Base-by-base conservation (phyloP, 163 green algal genomes). In the Chlorella variabilis region DNA sequence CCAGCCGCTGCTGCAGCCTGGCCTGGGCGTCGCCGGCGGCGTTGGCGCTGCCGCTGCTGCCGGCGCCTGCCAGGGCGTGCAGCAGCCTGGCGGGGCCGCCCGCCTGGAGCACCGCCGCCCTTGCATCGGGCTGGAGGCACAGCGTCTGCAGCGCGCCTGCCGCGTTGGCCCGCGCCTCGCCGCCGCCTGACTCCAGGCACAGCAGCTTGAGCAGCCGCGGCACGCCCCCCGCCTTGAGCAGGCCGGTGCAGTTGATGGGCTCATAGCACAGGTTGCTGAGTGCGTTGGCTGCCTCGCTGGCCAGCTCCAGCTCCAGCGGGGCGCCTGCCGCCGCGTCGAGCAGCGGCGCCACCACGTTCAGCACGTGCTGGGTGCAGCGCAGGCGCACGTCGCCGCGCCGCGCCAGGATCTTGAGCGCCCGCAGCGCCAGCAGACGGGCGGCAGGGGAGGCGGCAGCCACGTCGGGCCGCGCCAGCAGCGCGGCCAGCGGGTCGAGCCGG, bases 231-330 rank as follows among this genome's bases (percentile, higher is more conserved):
- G 70, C 83, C 2, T 76, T 31, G 29, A 94, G 29, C 33, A 94
- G 84, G 5, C 58, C 36, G 3, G 76, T 65, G 23, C 93, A 90
- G 77, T 94, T 94, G 9, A 62, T 49, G 25, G 73, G 83, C 75
- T 95, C 92, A 58, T 95, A 94, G 81, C 88, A 93, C 31, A 89
- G 75, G 84, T 95, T 95, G n/a, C 93, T 83, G 8, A 93, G 36
- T 13, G 92, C 90, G 62, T 94, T 95, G 61, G 91, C 88, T 25
- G 88, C 91, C 77, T 95, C 88, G 20, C 83, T 87, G 59, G 83
- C 85, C 20, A 90, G 48, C 38, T 36, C 42, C 2, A 42, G 48
- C 18, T 3, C 36, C 39, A 54, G 58, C 36, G 56, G 61, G 27
- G 17, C n/a, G 76, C 42, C n/a, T 31, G 18, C 18, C 34, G 29